Evolutionary conservation across 192 early-diverging fungal species (phyloP).

Genomic region (Linnemannia elongata): DNA sequence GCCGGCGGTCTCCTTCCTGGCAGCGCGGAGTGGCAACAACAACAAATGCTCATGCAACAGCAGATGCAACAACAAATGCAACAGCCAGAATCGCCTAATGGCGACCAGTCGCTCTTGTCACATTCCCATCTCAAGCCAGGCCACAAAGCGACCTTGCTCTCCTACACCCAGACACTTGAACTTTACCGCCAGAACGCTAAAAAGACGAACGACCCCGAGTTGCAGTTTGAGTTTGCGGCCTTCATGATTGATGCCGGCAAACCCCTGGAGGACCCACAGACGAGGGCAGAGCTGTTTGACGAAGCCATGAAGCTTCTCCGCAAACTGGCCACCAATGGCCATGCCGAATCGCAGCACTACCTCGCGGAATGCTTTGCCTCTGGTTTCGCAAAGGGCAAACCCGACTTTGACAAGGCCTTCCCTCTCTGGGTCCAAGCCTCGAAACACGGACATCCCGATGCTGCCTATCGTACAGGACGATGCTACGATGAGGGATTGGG

Average conservation of each 20-base stretch:
- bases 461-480: slow-evolving; percentile 72
- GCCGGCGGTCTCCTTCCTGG: not conserved
- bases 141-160: slow-evolving; percentile 66
- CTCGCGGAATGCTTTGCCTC: slow-evolving; percentile 80
- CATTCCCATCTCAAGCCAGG: slow-evolving; percentile 74
- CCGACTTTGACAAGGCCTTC: slow-evolving; percentile 81
- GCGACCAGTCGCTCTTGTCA: slow-evolving; percentile 44
- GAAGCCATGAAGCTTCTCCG: slow-evolving; percentile 78
- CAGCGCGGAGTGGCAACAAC: not conserved
- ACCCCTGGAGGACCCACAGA: slow-evolving; percentile 63
- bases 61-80: slow-evolving; percentile 34
- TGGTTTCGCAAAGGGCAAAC: slow-evolving; percentile 73
- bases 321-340: slow-evolving; percentile 69
- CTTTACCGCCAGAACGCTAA: slow-evolving; percentile 76
- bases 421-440: slow-evolving; percentile 77
- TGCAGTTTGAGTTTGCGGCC: slow-evolving; percentile 79
- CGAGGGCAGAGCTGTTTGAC: slow-evolving; percentile 67
- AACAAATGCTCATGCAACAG: slow-evolving; percentile 13
- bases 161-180: slow-evolving; percentile 67
- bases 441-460: slow-evolving; percentile 77
- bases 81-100: slow-evolving; percentile 16
- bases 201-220: slow-evolving; percentile 71
- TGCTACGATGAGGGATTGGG: slow-evolving; percentile 82
- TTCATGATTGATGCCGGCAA: slow-evolving; percentile 73
- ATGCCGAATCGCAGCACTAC: slow-evolving; percentile 78